Conservation (phyloP, 75 land plant species). For the Azolla pinnata region DNA sequence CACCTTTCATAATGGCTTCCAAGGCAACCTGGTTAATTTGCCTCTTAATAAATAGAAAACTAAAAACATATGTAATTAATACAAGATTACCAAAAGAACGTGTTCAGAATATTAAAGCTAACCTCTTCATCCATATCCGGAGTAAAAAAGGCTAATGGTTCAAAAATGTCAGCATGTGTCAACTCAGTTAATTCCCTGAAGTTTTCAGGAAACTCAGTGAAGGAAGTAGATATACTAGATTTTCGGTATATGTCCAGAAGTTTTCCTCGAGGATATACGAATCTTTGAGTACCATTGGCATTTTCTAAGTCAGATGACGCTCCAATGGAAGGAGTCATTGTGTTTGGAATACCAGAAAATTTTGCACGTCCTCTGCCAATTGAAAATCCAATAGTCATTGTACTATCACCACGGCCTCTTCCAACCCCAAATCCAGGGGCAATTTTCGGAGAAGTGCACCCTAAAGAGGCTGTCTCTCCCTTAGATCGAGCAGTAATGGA, state of each 20-base stretch:
- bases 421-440: slow-evolving; percentile 46
- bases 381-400: slow-evolving; percentile 28
- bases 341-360: slow-evolving; percentile 18
- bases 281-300: slow-evolving; percentile 19
- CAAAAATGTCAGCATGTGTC: slow-evolving; percentile 31
- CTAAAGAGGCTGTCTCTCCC: slow-evolving; percentile 49
- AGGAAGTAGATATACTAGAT: slow-evolving; percentile 1
- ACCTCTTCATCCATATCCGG: slow-evolving; percentile 93
- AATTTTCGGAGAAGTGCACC: slow-evolving; percentile 44
- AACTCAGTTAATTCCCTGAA: slow-evolving; percentile 44
- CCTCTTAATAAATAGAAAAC: background rate
- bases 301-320: slow-evolving; percentile 37
- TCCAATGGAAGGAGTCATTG: slow-evolving; percentile 21
- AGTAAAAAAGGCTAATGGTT: slow-evolving; percentile 75
- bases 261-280: slow-evolving; percentile 68
- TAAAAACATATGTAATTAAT: slow-evolving; percentile 11
- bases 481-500: slow-evolving; percentile 48
- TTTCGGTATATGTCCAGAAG: slow-evolving; percentile 68
- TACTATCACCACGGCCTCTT: slow-evolving; percentile 56
- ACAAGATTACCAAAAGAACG: background rate
- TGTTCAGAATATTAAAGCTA: background rate
- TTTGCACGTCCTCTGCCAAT: slow-evolving; percentile 51
- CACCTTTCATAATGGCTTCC: slow-evolving; percentile 66
- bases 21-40: slow-evolving; percentile 38
- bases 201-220: slow-evolving; percentile 33